Base-by-base conservation (phyloP, 1,139 yeast species). In the Diutina mesorugosa region DNA sequence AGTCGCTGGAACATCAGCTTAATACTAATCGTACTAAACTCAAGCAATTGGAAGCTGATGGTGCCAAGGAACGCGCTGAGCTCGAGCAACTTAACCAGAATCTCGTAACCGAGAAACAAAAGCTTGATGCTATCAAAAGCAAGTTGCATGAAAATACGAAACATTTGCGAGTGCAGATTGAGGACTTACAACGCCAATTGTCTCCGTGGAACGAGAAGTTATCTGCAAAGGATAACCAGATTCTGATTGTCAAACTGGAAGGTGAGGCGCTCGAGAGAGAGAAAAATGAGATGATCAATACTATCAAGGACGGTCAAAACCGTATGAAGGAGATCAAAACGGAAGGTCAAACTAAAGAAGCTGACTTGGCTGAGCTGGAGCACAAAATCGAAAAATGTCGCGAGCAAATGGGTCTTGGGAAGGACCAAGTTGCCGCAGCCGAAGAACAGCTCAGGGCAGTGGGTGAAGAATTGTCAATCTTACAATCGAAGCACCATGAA, bases 171-270 rank as follows among this genome's bases (percentile, higher is more conserved):
- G 77, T 76, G 21, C 77, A 86, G 64, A 84, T 90, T 56, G 89
- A 84, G 62, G 63, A 65, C 6, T 71, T 84, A 48, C 95, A 89
- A 64, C 76, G 76, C 9, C 75, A 84, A 60, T 70, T 90, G 8
- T 93, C 88, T 60, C 99, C 99, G 0, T 90, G 96, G 95, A 83
- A 82, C 59, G 84, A 79, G 45, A 79, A 83, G 61, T 73, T 90
- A 47, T 84, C 82, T 59, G 78, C 79, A 30, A 86, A 85, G 58
- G 84, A 83, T 60, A 81, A 89, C 32, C 82, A 83, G 52, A 79
- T 88, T 9, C 80, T 83, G 56, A 77, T 89, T 47, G 80, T 85
- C 1, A 77, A 80, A 57, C 82, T 91, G 8, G 84, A 85, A 59
- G 77, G 88, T 18, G 82, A 82, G 51, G 76, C 90, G 69, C 66